A percentile compares a stretch with the other conserved stretches of the same genome.
phyloP scores from a whole-genome alignment of 2,329 filamentous ascomycete genomes.

The Botrytis byssoidea region DNA sequence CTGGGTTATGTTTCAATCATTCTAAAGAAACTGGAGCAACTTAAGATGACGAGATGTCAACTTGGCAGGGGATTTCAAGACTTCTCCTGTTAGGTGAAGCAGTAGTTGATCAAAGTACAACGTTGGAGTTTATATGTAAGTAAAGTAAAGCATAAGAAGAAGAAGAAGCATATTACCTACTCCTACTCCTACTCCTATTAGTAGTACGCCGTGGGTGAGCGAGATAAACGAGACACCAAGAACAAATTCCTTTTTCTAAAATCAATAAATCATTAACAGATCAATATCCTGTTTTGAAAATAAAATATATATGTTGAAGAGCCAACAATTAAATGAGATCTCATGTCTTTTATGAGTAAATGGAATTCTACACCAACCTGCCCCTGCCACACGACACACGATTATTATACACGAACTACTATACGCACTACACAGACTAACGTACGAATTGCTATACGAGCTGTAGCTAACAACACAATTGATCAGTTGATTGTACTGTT shows the following conservation, averaged over 20 bases:
- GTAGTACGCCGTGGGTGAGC: neutral
- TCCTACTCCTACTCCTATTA: too few relatives aligned
- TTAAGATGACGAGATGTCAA: slow-evolving; percentile 3
- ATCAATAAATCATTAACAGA: neutral
- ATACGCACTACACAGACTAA: neutral
- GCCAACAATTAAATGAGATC: neutral
- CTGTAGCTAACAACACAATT: neutral
- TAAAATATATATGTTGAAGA: neutral
- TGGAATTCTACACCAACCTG: neutral
- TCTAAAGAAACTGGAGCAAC: neutral
- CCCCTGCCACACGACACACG: neutral
- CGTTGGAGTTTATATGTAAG: neutral
- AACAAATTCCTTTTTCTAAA: neutral
- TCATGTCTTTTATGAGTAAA: neutral
- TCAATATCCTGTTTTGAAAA: neutral
- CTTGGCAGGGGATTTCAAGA: neutral
- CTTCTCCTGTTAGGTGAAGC: neutral
- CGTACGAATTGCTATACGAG: neutral
- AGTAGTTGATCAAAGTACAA: neutral
- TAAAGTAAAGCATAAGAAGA: too few relatives aligned
- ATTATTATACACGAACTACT: neutral
- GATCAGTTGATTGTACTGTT: neutral
- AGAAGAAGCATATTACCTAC: neutral
- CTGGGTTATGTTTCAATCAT: slow-evolving; percentile 1
- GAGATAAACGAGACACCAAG: neutral